phyloP scores from a whole-genome alignment of 2,329 filamentous ascomycete species.

The Nemania sp. region DNA sequence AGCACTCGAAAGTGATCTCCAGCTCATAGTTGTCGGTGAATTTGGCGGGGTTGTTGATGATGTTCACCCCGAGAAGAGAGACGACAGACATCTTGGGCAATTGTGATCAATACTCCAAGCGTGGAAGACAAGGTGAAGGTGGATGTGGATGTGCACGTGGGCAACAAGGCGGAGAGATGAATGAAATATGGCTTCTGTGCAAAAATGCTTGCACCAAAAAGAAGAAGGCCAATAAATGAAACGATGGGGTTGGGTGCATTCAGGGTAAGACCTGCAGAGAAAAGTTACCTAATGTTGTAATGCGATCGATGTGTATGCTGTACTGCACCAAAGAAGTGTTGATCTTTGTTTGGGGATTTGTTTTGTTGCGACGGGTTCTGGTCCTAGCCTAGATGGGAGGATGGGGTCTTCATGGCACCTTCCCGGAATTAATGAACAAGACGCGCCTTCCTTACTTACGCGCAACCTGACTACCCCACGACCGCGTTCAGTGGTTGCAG shows the following conservation, averaged over 20 bases:
- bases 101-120: conserved; percentile 25
- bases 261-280: background rate
- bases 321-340: conserved; percentile 12
- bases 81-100: conserved; percentile 84
- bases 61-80: conserved; percentile 92
- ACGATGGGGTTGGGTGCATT: background rate
- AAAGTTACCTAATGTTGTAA: conserved; percentile 8
- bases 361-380: conserved; percentile 26
- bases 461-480: conserved; percentile 15
- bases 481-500: conserved; percentile 52
- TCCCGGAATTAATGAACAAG: conserved; percentile 21
- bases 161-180: conserved; percentile 1
- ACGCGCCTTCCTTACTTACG: conserved; percentile 35
- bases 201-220: conserved; percentile 2
- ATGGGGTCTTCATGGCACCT: conserved; percentile 13
- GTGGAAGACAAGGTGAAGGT: background rate
- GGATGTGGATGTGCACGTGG: background rate
- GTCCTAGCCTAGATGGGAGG: conserved; percentile 10
- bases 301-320: too few species aligned
- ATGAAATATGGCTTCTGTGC: background rate
- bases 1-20: conserved; percentile 98
- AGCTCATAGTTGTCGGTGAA: conserved; percentile 96
- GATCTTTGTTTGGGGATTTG: conserved; percentile 1
- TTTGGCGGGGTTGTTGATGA: conserved; percentile 95
- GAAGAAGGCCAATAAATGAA: background rate